Evolutionary conservation across 2,329 filamentous ascomycete species (phyloP).

Genomic region (Diplodia corticola): DNA sequence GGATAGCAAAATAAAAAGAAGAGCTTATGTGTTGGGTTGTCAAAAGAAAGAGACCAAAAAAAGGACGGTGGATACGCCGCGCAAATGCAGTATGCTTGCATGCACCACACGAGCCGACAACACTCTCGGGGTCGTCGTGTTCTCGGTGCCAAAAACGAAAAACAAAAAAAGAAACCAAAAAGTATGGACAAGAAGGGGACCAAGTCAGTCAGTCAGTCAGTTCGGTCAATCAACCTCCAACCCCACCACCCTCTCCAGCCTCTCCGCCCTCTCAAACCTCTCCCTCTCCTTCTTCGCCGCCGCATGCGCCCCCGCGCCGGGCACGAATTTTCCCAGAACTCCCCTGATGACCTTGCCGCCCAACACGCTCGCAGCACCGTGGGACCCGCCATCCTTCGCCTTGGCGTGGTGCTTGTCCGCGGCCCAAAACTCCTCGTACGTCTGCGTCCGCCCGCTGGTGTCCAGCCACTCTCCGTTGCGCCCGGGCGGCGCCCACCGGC

Average conservation of each 20-base stretch:
- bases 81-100: too few relatives aligned
- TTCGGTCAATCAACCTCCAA: neutral
- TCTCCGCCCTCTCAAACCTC: neutral
- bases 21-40: neutral
- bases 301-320: neutral
- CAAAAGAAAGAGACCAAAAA: too few relatives aligned
- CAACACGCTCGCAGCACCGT: neutral
- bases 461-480: slow-evolving; percentile 2
- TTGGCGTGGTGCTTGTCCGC: neutral
- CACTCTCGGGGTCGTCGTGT: neutral
- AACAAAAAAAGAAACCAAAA: neutral
- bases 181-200: neutral
- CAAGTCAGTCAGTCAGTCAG: too few relatives aligned
- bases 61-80: too few relatives aligned
- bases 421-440: slow-evolving; percentile 1
- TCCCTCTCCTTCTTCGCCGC: neutral
- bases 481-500: neutral
- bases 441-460: neutral
- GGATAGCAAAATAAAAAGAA: neutral
- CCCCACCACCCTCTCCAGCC: neutral
- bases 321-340: neutral
- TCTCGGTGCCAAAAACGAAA: neutral
- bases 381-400: neutral
- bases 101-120: too few relatives aligned
- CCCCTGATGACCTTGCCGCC: neutral